phyloP scores from a whole-genome alignment of 1,139 yeast species.

The Martiniozyma asiatica region DNA sequence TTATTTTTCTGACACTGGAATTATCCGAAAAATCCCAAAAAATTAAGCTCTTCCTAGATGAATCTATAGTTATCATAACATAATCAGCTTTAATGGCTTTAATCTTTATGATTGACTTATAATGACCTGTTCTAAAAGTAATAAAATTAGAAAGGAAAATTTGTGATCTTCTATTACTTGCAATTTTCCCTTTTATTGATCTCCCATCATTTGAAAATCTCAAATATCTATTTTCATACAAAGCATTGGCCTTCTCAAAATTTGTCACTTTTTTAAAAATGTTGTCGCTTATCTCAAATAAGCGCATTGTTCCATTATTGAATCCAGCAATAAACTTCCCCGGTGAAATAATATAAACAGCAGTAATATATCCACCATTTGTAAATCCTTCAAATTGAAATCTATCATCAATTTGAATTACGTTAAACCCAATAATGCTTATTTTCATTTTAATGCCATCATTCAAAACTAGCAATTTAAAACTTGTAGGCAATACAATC shows the following conservation, averaged over 20 bases:
- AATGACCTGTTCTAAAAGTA: constrained; percentile 41
- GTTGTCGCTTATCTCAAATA: constrained; percentile 12
- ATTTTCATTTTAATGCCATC: constrained; percentile 29
- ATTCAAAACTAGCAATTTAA: constrained; percentile 18
- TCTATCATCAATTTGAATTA: constrained; percentile 30
- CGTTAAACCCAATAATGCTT: constrained; percentile 15
- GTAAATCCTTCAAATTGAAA: constrained; percentile 30
- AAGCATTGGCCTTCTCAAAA: constrained; percentile 6
- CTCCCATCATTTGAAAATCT: not conserved
- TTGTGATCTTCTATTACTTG: constrained; percentile 33
- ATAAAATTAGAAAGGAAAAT: constrained; percentile 30
- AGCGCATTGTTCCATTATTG: constrained; percentile 15
- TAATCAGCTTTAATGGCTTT: constrained; percentile 39
- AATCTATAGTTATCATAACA: constrained; percentile 39
- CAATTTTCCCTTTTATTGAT: not conserved
- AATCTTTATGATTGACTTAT: constrained; percentile 29
- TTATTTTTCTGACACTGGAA: constrained; percentile 49
- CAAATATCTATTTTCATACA: not conserved
- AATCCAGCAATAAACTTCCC: constrained; percentile 17
- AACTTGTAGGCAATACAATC: constrained; percentile 34
- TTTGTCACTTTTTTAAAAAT: constrained; percentile 8
- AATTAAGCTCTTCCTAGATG: constrained; percentile 27
- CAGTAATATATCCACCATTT: constrained; percentile 16
- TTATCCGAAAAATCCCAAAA: constrained; percentile 20
- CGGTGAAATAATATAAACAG: constrained; percentile 10